These are phyloP conservation scores for Panicum hallii DNA, from an alignment of 202 grass and related monocot species.

Conservation along the genomic window DNA sequence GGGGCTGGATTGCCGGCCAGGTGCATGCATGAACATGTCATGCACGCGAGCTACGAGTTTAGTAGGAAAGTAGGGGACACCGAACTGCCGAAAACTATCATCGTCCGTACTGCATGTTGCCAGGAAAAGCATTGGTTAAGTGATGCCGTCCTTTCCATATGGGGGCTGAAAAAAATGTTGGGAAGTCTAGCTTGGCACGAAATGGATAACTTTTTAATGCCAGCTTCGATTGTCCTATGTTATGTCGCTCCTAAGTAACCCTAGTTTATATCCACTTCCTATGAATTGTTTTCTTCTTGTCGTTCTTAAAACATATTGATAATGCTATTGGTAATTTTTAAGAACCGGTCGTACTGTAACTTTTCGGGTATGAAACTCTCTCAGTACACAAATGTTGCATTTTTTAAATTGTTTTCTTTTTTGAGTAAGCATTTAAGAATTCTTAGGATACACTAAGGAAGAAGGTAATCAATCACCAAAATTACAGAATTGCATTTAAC, in stretches of 20 bases:
- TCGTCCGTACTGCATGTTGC: slow-evolving; percentile 13
- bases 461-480: too few relatives aligned
- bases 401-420: too few relatives aligned
- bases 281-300: background rate
- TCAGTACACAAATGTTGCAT: background rate
- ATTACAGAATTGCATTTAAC: too few relatives aligned
- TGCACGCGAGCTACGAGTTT: slow-evolving; percentile 13
- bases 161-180: background rate
- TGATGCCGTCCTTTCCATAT: slow-evolving; percentile 19
- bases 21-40: slow-evolving; percentile 29
- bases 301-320: background rate
- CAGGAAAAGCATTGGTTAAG: background rate
- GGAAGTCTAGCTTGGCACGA: background rate
- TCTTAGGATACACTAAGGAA: too few relatives aligned
- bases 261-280: background rate
- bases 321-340: background rate
- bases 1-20: background rate
- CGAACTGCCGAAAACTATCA: background rate
- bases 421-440: too few relatives aligned
- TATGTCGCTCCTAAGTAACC: background rate
- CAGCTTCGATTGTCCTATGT: background rate
- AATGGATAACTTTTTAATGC: background rate
- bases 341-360: too few relatives aligned
- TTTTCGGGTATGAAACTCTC: background rate
- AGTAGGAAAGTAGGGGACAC: background rate